phyloP scores from a whole-genome alignment of 257 asterid species.

The Cordia subcordata region DNA sequence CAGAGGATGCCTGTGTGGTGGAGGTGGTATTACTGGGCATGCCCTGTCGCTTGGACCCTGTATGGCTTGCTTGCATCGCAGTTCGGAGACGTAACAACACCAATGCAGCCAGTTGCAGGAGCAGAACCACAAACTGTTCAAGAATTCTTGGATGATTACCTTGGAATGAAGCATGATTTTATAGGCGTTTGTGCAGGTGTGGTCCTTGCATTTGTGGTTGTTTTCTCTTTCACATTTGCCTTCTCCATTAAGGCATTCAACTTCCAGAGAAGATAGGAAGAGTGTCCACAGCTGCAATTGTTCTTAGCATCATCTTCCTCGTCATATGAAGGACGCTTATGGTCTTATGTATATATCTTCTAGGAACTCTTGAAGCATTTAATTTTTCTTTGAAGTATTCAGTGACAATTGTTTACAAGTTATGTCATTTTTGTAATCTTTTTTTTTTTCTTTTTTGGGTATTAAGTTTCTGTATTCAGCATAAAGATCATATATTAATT shows the following conservation, averaged over 20 bases:
- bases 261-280: conserved; percentile 48
- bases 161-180: conserved; percentile 50
- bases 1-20: conserved; percentile 95
- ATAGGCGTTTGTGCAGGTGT: conserved; percentile 44
- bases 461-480: no score
- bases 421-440: no score
- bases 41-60: conserved; percentile 80
- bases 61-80: conserved; percentile 84
- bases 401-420: no score
- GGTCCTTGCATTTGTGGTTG: conserved; percentile 25
- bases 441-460: no score
- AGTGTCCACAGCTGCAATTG: not conserved
- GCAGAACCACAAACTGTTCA: conserved; percentile 25
- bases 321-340: no score
- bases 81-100: conserved; percentile 53
- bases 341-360: no score
- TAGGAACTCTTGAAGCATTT: no score
- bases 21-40: conserved; percentile 97
- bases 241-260: conserved; percentile 40
- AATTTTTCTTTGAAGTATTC: no score
- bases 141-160: conserved; percentile 34
- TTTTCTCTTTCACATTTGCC: conserved; percentile 46
- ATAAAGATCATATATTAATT: no score
- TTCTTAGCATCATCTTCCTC: not conserved
- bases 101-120: not conserved